Percentiles rank a stretch among this genome's conserved stretches.
Evolutionary conservation across 2,329 filamentous ascomycete species (phyloP).

Genomic region (Aureobasidium sp.): DNA sequence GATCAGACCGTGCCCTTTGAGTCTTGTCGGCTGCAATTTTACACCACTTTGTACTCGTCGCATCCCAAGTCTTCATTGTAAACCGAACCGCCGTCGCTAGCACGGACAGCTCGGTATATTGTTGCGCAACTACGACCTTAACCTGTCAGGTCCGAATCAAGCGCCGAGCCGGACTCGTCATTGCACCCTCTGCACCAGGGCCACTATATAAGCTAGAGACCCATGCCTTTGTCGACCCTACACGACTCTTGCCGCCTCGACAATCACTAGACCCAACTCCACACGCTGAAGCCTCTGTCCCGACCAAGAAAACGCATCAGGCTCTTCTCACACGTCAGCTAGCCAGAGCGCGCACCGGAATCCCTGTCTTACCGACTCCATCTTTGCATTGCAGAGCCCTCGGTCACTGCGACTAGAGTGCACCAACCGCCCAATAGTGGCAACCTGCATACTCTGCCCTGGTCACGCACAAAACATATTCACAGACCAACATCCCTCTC

Average conservation of each 20-base stretch:
- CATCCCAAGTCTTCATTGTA: not conserved
- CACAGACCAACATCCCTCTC: too few species aligned
- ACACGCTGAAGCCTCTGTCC: not conserved
- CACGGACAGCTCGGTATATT: not conserved
- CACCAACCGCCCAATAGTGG: not conserved
- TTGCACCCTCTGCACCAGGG: not conserved
- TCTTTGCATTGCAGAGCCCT: not conserved
- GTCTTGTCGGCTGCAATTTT: not conserved
- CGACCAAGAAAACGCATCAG: not conserved
- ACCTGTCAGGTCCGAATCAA: not conserved
- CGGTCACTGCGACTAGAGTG: not conserved
- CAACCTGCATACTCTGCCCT: not conserved
- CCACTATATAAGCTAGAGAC: not conserved
- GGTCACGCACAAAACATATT: not conserved
- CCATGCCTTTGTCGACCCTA: not conserved
- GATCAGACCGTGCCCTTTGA: not conserved
- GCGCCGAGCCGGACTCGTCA: not conserved
- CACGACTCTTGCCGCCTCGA: not conserved
- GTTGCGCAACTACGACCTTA: not conserved
- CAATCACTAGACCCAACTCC: not conserved
- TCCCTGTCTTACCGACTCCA: not conserved
- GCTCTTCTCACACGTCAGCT: not conserved
- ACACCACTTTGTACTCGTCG: not conserved
- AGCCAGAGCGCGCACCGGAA: not conserved
- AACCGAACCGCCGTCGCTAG: not conserved